Evolutionary conservation across 345 rosid genomes (phyloP).

Genomic region (Arabis hirsuta): DNA sequence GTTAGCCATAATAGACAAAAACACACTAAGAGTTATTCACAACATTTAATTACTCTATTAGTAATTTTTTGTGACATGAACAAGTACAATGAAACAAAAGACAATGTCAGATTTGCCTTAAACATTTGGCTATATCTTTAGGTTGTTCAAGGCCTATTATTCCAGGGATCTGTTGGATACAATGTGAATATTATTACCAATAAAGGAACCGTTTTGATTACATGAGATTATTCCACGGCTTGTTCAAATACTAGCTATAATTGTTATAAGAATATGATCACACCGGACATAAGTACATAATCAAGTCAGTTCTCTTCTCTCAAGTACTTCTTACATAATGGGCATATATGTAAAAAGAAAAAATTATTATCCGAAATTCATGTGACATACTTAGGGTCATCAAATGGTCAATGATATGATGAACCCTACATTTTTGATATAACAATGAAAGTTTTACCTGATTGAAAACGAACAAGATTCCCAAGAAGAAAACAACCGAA

Average conservation of each 20-base stretch:
- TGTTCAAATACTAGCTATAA: background rate
- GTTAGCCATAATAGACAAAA: background rate
- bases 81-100: background rate
- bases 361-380: background rate
- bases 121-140: background rate
- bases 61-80: constrained; percentile 15
- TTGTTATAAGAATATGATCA: background rate
- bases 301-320: background rate
- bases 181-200: too few relatives aligned
- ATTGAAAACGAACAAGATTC: constrained; percentile 60
- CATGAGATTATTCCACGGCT: background rate
- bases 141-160: background rate
- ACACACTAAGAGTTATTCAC: background rate
- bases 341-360: background rate
- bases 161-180: background rate
- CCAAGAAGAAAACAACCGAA: constrained; percentile 63
- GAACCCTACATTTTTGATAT: background rate
- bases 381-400: background rate
- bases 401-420: background rate
- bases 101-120: background rate
- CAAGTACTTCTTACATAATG: background rate
- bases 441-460: constrained; percentile 50
- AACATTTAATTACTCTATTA: background rate
- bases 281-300: background rate
- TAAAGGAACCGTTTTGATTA: too few relatives aligned